Base-by-base conservation (phyloP, 495 filamentous ascomycete genomes). In the Xylaria grammica region DNA sequence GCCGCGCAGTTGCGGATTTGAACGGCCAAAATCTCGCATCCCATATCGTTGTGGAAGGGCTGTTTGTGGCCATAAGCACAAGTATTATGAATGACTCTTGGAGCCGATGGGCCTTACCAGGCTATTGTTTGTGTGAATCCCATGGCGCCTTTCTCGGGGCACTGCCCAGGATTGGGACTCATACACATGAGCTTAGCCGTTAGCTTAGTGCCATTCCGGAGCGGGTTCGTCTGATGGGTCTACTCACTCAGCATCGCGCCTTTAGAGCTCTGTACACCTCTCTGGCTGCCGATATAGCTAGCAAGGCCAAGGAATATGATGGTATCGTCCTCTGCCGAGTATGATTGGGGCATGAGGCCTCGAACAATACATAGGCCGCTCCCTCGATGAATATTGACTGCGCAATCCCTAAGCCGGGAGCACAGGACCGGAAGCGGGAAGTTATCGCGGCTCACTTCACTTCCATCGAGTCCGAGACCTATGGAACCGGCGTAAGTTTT, bases 231-330 rank as follows among this genome's bases (percentile, higher is more conserved):
- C 13, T 6, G 27, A 15, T 24, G 5, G 9, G 17, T 36, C 36
- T 46, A 60, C 79, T 59, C 70, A 84, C 83, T 76, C 22, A 85
- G 27, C 72, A 83, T 78, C 19, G 75, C 74, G 7, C 83, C 82
- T 53, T 76, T 72, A 6, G 71, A 67, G 61, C 79, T 80, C 55
- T 87, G 84, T 4, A 81, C 26, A 2, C 85, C 85, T 55, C 85
- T 71, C 26, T 76, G 63, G 30, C 80, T 76, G 11, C 77, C 84
- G 22, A 87, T 75, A 56, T 87, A 80, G 65, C 78, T 81, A 3
- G 81, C 75, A 32, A 86, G 66, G 4, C 78, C 85, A 20, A 85
- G 72, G 63, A 83, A 85, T 15, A 86, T 64, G 7, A 78, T 71
- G 17, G 78, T 67, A 50, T 83, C 82, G 30, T 86, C 83, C 54